Base-by-base conservation (phyloP, 257 asterid species). In the Salvia hispanica region DNA sequence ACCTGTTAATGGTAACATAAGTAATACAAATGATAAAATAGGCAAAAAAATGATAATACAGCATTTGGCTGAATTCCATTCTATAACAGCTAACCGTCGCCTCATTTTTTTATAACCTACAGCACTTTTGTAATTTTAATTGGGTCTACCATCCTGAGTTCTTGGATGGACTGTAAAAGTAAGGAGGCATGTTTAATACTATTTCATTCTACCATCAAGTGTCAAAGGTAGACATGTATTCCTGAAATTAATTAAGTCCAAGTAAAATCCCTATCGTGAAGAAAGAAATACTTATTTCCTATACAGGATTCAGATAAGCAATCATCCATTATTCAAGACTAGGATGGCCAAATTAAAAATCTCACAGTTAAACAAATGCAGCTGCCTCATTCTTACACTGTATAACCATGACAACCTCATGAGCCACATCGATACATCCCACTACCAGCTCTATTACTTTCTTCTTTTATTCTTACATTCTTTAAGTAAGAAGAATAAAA, bases 1-100 rank as follows among this genome's bases (percentile, higher is more conserved):
- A 82, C 84, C 99, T 90, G 81, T 44, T 68, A 72, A 57, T 60
- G 36, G 72, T 34, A 69, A 63, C 45, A 51, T 28, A 67, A 53
- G 53, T 28, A 28, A 55, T 74, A 47, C 36, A 39, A 46, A 58
- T 9, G 56, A 25, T 16, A 54, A 58, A 57, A 53, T 54, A 48
- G 42, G 51, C 69, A 33, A 15, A 9, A 31, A 67, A 69, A 71
- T 62, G 69, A 40, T 67, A 40, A 72, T 53, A 39, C 58, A 57
- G 15, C 61, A 51, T 37, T 47, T 8, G 13, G 31, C 33, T 16
- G 16, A 58, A 59, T 65, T 66, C 59, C 66, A 14, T 31, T 70
- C 58, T 3, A 45, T 33, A 71, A 34, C 50, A 47, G 11, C 37
- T 48, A 50, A 57, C 43, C 11, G 43, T 48, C 15, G 9, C 62